Evolutionary conservation across 345 rosid species (phyloP), one percentile per base, ranked within the genome.

Genomic region (Hirschfeldia incana): DNA sequence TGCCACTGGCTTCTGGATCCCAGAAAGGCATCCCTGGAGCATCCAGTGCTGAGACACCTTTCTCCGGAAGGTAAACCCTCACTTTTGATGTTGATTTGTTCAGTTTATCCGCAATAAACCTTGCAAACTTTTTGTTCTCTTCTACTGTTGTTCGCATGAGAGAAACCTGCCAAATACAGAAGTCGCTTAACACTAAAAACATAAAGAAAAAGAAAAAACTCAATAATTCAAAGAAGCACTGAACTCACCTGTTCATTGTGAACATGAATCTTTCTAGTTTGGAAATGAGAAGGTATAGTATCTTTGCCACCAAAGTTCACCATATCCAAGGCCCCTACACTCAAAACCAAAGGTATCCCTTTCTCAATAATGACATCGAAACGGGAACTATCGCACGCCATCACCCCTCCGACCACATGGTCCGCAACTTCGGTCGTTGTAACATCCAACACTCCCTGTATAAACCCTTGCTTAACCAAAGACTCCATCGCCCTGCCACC

Each of bases 381-480:
- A 53, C 97, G 97, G 61, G 92, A 91, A 80, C 86, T 83, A 81
- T 94, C 88, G 80, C 98, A 91, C 68, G 98, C 94, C 97, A 92
- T 92, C 77, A 89, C 92, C 62, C 98, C 98, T 77, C 97, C 97
- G 63, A 91, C 97, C 2, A 92, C 60, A 81, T 89, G 84, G 86
- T 92, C 98, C 57, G 98, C 98, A 76, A 94, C 97, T 85, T 94
- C 97, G 13, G 97, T 94, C 3, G 97, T 92, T 39, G 97, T 94
- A 68, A 92, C 76, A 76, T 94, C 97, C 82, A 92, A 80, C 16
- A 94, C 94, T 62, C 97, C 97, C 97, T 92, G 89, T 67, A 94
- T 90, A 76, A 91, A 85, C 7, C 97, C 98, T 81, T 91, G 85
- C 59, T 84, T 80, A 74, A 92, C 92, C 75, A 94, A 83, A 78